Base-by-base conservation (phyloP, 176 grass and related monocot species). In the Triticum timopheevii region DNA sequence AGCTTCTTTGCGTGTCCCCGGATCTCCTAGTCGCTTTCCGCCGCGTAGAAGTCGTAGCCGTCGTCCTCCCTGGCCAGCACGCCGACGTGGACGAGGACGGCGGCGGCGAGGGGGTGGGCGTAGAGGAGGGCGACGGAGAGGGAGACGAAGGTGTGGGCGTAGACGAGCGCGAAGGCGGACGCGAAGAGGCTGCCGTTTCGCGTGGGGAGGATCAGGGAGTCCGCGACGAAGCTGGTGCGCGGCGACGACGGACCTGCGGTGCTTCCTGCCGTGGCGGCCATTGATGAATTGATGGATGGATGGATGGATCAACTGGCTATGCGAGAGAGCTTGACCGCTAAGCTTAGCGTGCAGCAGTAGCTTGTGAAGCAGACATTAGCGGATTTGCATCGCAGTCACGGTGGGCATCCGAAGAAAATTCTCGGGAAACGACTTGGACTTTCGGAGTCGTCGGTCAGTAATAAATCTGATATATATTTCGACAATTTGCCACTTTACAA, bases 201-300 rank as follows among this genome's bases (percentile, higher is more conserved):
- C n/a, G 69, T 87, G 59, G 86, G 86, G 8, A 87, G 79, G 78
- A 87, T 35, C 15, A 82, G 52, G 30, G 69, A 75, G 12, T 87
- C 86, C 78, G 39, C 70, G 22, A 73, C 70, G 70, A 73, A 73
- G 38, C 70, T 73, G 70, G n/a, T n/a, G 9, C 35, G 12, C 17
- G 6, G 52, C 0, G 69, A 5, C 12, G 36, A 72, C 33, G 69
- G 42, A 6, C 35, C 69, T 40, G 35, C 69, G 35, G 4, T 72
- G 69, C 35, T 72, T n/a, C 10, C 22, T 8, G 22, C n/a, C 23
- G 38, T 25, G 22, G 11, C n/a, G 12, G 70, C 38, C 70, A 73
- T 73, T 38, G 69, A 38, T 35, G 67, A 69, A 10, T 33, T 69
- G 61, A 12, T 65, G 19, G 17, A 22, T 12, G 17, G 17, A 20